Base-by-base conservation (phyloP, 192 early-diverging fungal genomes). In the Podila verticillata region DNA sequence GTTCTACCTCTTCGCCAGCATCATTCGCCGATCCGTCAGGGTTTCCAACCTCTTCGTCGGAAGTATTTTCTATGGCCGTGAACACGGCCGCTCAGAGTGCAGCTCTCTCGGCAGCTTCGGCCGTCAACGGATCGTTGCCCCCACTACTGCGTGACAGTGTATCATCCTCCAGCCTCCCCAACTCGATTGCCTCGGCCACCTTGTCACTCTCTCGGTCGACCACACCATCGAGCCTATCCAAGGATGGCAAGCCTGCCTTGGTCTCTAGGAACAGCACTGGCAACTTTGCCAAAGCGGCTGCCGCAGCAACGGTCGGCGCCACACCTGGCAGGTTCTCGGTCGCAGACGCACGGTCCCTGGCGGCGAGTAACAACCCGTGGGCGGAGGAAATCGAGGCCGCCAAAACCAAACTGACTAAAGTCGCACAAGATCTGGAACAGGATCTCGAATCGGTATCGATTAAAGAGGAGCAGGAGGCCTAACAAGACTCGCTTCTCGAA, bases 301-400 rank as follows among this genome's bases (percentile, higher is more conserved):
- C 58, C 36, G 36, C 36, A 0, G 13, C 48, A 7, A 36, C 34
- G 19, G 26, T 32, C 0, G 26, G 54, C 2, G 39, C 24, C 4
- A 63, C 74, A 3, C 77, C 77, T 3, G 39, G 63, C 15, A 3
- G 77, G 35, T 80, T 80, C 70, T 80, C 77, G 7, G 56, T 80
- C 24, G 77, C 77, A 0, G 77, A 80, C 20, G 56, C 77, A 2
- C 36, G 77, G 0, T 80, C 77, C 17, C 61, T 80, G 26, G 75
- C 74, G 12, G 74, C 75, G 6, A 68, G 29, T 22, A 17, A 61
- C 17, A 80, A 80, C 63, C 77, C 77, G 4, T 80, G 77, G 77
- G 77, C 77, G 3, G 77, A 80, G 22, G 77, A 80, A 32, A 17
- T 72, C 7, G 77, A 80, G n/a, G 44, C 77, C 15, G 60, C 65